Conservation (phyloP, 2,329 filamentous ascomycete genomes). For the Dothistroma septosporum region DNA sequence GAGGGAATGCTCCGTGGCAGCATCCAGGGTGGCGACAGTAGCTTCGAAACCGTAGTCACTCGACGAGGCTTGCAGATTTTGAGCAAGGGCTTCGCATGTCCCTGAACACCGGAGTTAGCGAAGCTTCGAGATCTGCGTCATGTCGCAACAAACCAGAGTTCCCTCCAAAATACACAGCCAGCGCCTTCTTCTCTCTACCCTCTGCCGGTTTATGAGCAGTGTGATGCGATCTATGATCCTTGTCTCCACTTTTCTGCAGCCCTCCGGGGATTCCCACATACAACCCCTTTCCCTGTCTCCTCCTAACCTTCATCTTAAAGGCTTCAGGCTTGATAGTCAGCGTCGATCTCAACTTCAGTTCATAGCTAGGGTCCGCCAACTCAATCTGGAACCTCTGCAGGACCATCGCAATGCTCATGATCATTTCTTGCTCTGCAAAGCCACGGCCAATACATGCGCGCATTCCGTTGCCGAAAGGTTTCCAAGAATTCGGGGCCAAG, state of each 20-base stretch:
- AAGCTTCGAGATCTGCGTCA: constrained; percentile 59
- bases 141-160: constrained; percentile 71
- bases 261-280: background rate
- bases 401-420: constrained; percentile 52
- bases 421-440: constrained; percentile 68
- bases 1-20: constrained; percentile 57
- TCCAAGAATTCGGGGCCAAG: background rate
- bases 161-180: constrained; percentile 67
- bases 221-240: constrained; percentile 42
- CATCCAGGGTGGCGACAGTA: constrained; percentile 56
- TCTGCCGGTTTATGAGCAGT: constrained; percentile 29
- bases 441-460: constrained; percentile 67
- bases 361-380: constrained; percentile 58
- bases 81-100: constrained; percentile 67
- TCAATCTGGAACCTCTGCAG: constrained; percentile 69
- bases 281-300: constrained; percentile 40
- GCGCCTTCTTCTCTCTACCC: constrained; percentile 40
- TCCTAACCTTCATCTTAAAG: constrained; percentile 57
- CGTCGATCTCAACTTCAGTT: constrained; percentile 52
- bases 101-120: constrained; percentile 41
- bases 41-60: constrained; percentile 56
- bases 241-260: constrained; percentile 46
- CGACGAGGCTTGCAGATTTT: constrained; percentile 58
- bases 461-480: constrained; percentile 67
- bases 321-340: constrained; percentile 61